Evolutionary conservation across 352 stramenopile species (phyloP), one percentile per base, ranked within the genome.

Genomic region (Pythium vanterpoolii): DNA sequence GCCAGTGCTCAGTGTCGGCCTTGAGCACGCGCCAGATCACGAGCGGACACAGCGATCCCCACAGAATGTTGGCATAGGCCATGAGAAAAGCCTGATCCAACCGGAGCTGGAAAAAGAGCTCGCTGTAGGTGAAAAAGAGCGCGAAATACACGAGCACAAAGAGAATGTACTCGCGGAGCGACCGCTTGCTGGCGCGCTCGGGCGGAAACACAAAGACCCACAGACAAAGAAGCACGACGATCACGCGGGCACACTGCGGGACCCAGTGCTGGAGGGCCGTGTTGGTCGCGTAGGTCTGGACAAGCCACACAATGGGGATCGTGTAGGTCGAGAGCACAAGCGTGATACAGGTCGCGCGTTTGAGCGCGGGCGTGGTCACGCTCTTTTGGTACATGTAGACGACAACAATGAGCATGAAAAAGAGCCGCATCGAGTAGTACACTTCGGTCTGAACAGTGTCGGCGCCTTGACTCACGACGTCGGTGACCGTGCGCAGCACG

Each of bases 331-430:
- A 74, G 11, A 87, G 19, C 16, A 86, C 33, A 11, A 87, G 51
- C 34, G 80, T 74, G 33, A 86, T 49, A 16, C 76, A 13, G 6
- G 71, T 65, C 18, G 77, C 64, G 38, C 83, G 73, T 19, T 67
- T 40, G 45, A 90, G 66, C 3, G 83, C 77, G 5, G 79, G 74
- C 2, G 56, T 69, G 5, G 83, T 83, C 24, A 90, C 73, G 23
- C 71, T 82, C 62, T 76, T 77, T 39, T 89, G 79, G 14, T 72
- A 62, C 50, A 93, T 81, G 60, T 80, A 91, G n/a, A 93, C 45
- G 27, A 82, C 66, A 14, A 78, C 64, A 27, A 90, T 68, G 27
- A 87, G 64, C n/a, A 86, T 65, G 18, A 86, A 62, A 58, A 91
- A 89, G 5, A 84, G 56, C 1, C 72, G 53, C 21, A 69, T 79